Percentiles rank a stretch among this genome's conserved stretches.
These are phyloP conservation scores for Blastobotrys mokoenaii DNA, from an alignment of 805 yeast genomes.

Conservation along the genomic window DNA sequence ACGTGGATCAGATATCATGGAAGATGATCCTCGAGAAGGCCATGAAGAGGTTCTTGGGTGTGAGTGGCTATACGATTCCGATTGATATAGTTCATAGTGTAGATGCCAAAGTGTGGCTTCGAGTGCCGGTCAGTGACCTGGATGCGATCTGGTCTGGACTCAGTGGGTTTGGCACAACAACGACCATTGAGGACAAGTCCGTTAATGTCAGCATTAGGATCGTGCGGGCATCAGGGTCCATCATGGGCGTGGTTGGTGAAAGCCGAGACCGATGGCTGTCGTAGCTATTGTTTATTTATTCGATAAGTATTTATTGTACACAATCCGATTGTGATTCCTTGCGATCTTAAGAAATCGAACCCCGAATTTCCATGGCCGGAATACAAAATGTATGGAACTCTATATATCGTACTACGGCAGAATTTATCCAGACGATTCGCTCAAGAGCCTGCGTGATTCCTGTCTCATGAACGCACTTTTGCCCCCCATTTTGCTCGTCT, in stretches of 20 bases:
- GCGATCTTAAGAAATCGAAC: neutral
- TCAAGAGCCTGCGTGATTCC: neutral
- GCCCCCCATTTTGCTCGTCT: slow-evolving; percentile 4
- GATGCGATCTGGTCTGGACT: slow-evolving; percentile 16
- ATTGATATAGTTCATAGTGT: slow-evolving; percentile 22
- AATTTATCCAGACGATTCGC: neutral
- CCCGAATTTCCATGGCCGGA: neutral
- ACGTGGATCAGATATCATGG: slow-evolving; percentile 26
- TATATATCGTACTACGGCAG: no score
- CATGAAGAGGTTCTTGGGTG: slow-evolving; percentile 21
- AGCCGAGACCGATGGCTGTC: slow-evolving; percentile 7
- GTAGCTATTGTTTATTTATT: neutral
- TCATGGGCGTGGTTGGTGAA: slow-evolving; percentile 17
- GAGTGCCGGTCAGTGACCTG: slow-evolving; percentile 16
- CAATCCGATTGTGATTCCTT: neutral
- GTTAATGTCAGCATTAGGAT: slow-evolving; percentile 14
- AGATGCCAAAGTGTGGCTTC: slow-evolving; percentile 14
- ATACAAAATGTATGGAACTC: no score
- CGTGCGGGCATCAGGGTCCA: slow-evolving; percentile 16
- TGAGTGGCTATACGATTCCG: slow-evolving; percentile 24
- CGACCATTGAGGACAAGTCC: slow-evolving; percentile 5
- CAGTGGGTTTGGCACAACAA: slow-evolving; percentile 11
- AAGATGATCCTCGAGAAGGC: slow-evolving; percentile 18
- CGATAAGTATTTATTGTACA: slow-evolving; percentile 1
- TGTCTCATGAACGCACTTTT: slow-evolving; percentile 6